phyloP scores from a whole-genome alignment of 2,329 filamentous ascomycete genomes.

The Aspergillus ruber region DNA sequence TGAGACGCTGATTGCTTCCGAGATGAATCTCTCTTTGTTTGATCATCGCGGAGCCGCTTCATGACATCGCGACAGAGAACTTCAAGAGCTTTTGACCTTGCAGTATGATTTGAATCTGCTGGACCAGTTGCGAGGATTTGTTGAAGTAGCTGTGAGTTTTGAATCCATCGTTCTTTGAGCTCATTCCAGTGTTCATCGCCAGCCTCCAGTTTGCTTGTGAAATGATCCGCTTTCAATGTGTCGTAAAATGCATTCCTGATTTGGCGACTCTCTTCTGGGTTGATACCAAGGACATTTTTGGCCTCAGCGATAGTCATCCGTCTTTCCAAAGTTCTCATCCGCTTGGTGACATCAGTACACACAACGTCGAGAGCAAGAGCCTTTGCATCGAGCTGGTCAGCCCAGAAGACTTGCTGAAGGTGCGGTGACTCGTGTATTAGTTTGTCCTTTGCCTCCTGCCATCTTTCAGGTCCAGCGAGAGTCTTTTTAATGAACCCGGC shows the following conservation, averaged over 20 bases:
- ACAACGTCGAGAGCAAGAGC: constrained; percentile 69
- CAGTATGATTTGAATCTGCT: constrained; percentile 47
- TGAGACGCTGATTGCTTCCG: constrained; percentile 30
- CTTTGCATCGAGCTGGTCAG: constrained; percentile 55
- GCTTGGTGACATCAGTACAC: constrained; percentile 74
- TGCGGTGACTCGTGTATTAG: constrained; percentile 60
- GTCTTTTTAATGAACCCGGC: constrained; percentile 69
- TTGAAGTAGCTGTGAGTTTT: constrained; percentile 50
- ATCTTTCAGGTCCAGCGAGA: constrained; percentile 62
- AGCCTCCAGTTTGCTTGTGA: constrained; percentile 67
- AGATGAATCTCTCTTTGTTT: constrained; percentile 49
- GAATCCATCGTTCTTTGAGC: constrained; percentile 63
- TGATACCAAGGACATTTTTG: constrained; percentile 64
- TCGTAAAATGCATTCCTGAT: constrained; percentile 61
- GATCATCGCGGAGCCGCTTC: constrained; percentile 67
- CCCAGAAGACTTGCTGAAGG: constrained; percentile 57
- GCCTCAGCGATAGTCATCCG: constrained; percentile 69
- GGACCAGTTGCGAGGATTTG: constrained; percentile 48
- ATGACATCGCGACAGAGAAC: constrained; percentile 68
- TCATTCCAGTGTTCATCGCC: constrained; percentile 65
- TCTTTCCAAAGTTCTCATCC: constrained; percentile 59
- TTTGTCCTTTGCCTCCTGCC: constrained; percentile 64
- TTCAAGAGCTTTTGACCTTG: constrained; percentile 61
- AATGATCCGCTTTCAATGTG: constrained; percentile 58
- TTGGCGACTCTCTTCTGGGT: constrained; percentile 60